Evolutionary conservation across 352 stramenopile genomes (phyloP).

Genomic region (Globisporangium recalcitrans): DNA sequence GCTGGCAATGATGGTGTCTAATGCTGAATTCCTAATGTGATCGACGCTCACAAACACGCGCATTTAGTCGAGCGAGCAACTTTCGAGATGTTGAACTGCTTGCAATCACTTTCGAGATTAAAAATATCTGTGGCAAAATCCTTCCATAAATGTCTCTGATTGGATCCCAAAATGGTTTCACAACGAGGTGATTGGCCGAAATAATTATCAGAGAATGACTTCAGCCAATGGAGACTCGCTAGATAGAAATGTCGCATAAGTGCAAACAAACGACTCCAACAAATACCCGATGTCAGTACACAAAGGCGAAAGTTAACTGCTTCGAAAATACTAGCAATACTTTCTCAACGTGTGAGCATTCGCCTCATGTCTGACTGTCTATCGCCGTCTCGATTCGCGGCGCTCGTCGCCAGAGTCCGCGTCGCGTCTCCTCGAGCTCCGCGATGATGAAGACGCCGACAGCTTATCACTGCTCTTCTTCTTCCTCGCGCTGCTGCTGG

Average conservation of each 20-base stretch:
- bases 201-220: background rate
- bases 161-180: background rate
- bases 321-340: background rate
- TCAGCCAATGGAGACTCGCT: background rate
- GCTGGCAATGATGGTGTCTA: no score
- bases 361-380: no score
- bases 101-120: no score
- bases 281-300: background rate
- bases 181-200: background rate
- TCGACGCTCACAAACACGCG: no score
- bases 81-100: no score
- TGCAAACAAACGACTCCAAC: background rate
- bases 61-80: no score
- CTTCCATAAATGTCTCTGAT: background rate
- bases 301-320: background rate
- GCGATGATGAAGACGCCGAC: slow-evolving; percentile 10
- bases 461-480: slow-evolving; percentile 23
- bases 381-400: slow-evolving; percentile 5
- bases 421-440: slow-evolving; percentile 12
- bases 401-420: slow-evolving; percentile 3
- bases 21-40: no score
- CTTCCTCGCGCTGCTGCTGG: slow-evolving; percentile 2
- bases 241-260: background rate
- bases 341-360: background rate
- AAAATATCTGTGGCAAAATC: no score